These are phyloP conservation scores for Suhomyces atakaporum DNA, from an alignment of 1,139 yeast species.

Conservation along the genomic window DNA sequence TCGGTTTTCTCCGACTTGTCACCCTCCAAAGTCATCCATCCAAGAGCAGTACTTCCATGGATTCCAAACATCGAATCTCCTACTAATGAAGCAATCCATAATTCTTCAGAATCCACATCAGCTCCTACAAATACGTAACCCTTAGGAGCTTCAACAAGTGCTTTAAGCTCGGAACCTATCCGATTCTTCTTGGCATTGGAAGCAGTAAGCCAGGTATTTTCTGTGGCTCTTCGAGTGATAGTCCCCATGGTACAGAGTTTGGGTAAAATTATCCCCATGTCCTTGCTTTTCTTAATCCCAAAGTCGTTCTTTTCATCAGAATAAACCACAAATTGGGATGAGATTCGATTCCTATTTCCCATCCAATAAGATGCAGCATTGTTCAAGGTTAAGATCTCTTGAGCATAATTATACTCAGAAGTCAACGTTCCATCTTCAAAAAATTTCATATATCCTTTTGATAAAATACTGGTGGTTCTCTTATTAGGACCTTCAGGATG, in stretches of 20 bases:
- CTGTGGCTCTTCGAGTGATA: slow-evolving; percentile 93
- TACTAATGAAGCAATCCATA: slow-evolving; percentile 95
- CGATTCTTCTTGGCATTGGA: slow-evolving; percentile 85
- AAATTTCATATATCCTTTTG: slow-evolving; percentile 69
- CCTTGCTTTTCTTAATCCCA: slow-evolving; percentile 27
- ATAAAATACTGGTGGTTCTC: slow-evolving; percentile 76
- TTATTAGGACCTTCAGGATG: slow-evolving; percentile 83
- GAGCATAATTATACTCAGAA: slow-evolving; percentile 73
- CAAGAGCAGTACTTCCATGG: slow-evolving; percentile 96
- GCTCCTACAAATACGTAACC: slow-evolving; percentile 97
- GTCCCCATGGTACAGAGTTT: slow-evolving; percentile 92
- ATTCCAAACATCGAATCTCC: slow-evolving; percentile 88
- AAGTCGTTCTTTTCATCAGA: slow-evolving; percentile 30
- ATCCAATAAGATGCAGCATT: slow-evolving; percentile 91
- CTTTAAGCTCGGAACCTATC: slow-evolving; percentile 91
- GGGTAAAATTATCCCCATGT: slow-evolving; percentile 80
- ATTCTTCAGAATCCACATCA: slow-evolving; percentile 96
- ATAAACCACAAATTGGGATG: slow-evolving; percentile 81
- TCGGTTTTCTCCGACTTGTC: slow-evolving; percentile 89
- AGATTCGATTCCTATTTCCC: slow-evolving; percentile 82
- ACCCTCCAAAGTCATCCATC: slow-evolving; percentile 99
- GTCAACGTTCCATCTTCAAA: slow-evolving; percentile 76
- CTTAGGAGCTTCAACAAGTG: slow-evolving; percentile 81
- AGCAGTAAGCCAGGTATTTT: slow-evolving; percentile 96
- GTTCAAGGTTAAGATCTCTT: slow-evolving; percentile 73